A percentile compares a stretch with the other conserved stretches of the same genome.
Evolutionary conservation across 2,329 filamentous ascomycete species (phyloP).

Genomic region (Trichoderma sp.): DNA sequence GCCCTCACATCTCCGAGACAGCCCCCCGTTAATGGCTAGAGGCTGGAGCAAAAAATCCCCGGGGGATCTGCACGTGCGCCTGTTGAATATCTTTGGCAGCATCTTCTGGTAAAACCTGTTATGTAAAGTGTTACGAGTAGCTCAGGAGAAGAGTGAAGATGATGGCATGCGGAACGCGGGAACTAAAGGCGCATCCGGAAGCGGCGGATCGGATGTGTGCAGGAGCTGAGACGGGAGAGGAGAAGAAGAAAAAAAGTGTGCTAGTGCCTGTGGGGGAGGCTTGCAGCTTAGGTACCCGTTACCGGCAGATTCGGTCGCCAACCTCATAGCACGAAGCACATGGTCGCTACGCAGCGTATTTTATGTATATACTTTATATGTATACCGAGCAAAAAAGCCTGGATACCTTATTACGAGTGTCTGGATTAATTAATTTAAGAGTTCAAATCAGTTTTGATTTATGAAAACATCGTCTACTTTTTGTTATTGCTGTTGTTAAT

Average conservation of each 20-base stretch:
- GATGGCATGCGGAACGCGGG: conserved; percentile 3
- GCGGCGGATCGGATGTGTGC: background rate
- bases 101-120: background rate
- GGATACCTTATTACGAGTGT: background rate
- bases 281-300: background rate
- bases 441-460: background rate
- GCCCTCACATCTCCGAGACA: background rate
- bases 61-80: background rate
- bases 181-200: conserved; percentile 15
- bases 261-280: background rate
- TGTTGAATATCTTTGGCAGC: background rate
- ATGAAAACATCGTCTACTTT: background rate
- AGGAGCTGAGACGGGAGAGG: background rate
- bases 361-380: conserved; percentile 1
- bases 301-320: background rate
- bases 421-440: background rate
- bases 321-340: background rate
- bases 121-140: background rate
- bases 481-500: background rate
- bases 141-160: background rate
- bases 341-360: conserved; percentile 1
- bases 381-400: background rate
- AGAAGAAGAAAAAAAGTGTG: background rate
- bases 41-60: background rate
- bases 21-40: background rate